phyloP scores from a whole-genome alignment of 345 rosid species.

The Barbarea vulgaris region DNA sequence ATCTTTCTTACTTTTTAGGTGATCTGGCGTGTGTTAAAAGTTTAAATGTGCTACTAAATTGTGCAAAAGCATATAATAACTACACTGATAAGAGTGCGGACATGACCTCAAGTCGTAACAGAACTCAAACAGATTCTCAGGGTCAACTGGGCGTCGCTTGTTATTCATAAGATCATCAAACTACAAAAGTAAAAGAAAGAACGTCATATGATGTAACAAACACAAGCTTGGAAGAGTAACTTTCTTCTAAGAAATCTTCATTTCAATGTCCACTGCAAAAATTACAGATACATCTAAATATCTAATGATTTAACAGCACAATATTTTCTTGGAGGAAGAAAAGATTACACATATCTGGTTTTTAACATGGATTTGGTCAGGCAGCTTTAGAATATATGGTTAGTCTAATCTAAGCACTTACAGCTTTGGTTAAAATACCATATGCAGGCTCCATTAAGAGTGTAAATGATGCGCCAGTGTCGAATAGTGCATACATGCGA shows the following conservation, averaged over 20 bases:
- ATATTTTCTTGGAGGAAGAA: background rate
- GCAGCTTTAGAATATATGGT: background rate
- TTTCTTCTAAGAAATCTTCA: background rate
- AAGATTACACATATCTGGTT: background rate
- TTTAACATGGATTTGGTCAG: background rate
- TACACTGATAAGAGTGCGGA: background rate
- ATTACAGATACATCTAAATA: constrained; percentile 15
- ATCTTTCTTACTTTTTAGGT: background rate
- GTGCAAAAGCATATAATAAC: background rate
- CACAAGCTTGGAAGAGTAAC: background rate
- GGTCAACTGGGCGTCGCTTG: constrained; percentile 40
- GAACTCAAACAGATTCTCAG: constrained; percentile 64
- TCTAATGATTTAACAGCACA: constrained; percentile 12
- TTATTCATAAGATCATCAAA: constrained; percentile 50
- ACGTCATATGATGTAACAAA: constrained; percentile 27
- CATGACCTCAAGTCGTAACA: constrained; percentile 50
- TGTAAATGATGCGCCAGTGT: constrained; percentile 85
- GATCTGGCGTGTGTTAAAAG: background rate
- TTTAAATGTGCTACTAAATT: background rate
- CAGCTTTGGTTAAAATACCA: constrained; percentile 54
- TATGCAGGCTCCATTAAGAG: constrained; percentile 77
- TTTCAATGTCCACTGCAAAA: background rate
- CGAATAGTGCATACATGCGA: constrained; percentile 63
- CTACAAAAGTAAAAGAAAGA: constrained; percentile 45
- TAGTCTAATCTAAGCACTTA: constrained; percentile 42